Percentiles rank a stretch among this genome's conserved stretches.
These are phyloP conservation scores for Fabrea salina DNA, from an alignment of 169 alveolate genomes.

Conservation along the genomic window DNA sequence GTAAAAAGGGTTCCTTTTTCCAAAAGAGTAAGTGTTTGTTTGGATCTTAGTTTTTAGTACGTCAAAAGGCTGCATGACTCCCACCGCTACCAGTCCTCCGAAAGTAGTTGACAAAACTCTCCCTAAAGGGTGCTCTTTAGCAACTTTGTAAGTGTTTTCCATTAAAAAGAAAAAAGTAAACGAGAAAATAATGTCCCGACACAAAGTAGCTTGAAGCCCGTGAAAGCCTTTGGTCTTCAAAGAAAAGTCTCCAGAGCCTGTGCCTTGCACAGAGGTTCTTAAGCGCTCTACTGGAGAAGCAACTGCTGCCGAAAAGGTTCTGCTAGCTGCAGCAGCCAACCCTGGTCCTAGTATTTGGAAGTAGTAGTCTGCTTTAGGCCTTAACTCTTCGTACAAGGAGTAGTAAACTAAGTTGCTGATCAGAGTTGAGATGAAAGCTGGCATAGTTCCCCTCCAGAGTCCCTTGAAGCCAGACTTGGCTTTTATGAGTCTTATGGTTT, in stretches of 20 bases:
- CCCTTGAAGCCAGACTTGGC: background rate
- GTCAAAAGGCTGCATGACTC: conserved; percentile 59
- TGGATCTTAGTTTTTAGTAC: conserved; percentile 52
- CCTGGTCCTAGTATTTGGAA: background rate
- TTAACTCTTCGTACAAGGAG: background rate
- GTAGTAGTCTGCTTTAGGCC: too few relatives aligned
- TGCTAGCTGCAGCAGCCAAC: background rate
- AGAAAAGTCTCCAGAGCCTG: background rate
- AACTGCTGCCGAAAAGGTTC: background rate
- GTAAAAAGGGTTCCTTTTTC: too few relatives aligned
- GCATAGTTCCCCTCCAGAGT: background rate
- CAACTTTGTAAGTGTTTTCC: background rate
- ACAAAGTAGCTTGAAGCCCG: conserved; percentile 10
- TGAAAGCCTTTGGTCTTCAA: background rate
- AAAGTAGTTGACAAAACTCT: background rate
- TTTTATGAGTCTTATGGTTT: background rate
- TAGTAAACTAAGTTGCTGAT: background rate
- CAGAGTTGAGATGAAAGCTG: background rate
- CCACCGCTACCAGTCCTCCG: conserved; percentile 40
- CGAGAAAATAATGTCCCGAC: background rate
- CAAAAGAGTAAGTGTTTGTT: too few relatives aligned
- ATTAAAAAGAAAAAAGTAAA: background rate
- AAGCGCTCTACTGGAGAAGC: conserved; percentile 7
- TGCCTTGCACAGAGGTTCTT: conserved; percentile 8
- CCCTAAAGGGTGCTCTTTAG: background rate